Base-by-base conservation (phyloP, 1,139 yeast species). In the Lodderomyces jiufengensis region DNA sequence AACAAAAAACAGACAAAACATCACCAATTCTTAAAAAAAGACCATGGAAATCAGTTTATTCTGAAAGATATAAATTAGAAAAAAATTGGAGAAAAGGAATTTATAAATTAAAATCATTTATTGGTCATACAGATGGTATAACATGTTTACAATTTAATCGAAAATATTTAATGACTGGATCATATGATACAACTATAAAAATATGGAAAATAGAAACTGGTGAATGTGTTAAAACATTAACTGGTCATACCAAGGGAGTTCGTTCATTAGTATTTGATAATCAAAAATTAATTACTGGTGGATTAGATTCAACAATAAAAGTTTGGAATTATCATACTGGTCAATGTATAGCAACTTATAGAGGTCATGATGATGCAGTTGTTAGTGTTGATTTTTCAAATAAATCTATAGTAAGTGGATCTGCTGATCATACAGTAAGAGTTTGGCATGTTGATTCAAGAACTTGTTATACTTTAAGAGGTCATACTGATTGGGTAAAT, bases 251-350 rank as follows among this genome's bases (percentile, higher is more conserved):
- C 7, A 81, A 84, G 46, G 96, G 95, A 14, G 94, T 92, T 22
- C 73, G 88, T 38, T 75, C 95, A 0, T 66, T 92, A 33, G 84
- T 76, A 36, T 90, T 90, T 57, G 98, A 92, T 60, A 81, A 80
- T 36, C 86, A 83, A 48, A 92, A 92, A 58, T 70, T 92, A 36
- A 87, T 92, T 32, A 84, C 97, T 3, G 97, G 96, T 12, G 90
- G 96, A 1, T 69, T 87, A 55, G 98, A 92, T 60, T 76, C 83
- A 35, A 88, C 96, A 0, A 87, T 92, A 42, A 83, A 90, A 49
- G 95, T 92, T 23, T 92, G 98, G 98, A 88, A 90, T 60, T 87
- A 86, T 61, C 84, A 84, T 45, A 87, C 95, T 1, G 98, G 98
- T 26, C 85, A 84, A 54, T 90, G 97, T 54, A 80, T 92, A 20